Percentiles rank a stretch among this genome's conserved stretches.
Conservation (phyloP, 2,329 filamentous ascomycete genomes). For the Rutstroemia sp. region DNA sequence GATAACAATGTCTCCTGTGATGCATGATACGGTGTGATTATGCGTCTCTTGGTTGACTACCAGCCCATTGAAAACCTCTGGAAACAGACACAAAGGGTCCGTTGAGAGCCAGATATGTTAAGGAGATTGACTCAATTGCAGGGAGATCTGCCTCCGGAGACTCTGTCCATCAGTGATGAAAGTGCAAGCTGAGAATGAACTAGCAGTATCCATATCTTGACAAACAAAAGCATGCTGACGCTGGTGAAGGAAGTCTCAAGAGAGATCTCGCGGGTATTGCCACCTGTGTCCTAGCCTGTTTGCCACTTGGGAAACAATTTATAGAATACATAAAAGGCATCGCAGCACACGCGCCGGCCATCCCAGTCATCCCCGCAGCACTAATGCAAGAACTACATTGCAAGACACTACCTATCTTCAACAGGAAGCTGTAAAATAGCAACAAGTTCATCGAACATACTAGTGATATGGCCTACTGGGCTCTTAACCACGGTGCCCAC, state of each 20-base stretch:
- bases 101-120: neutral
- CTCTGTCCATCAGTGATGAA: neutral
- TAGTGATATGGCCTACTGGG: no score
- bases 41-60: neutral
- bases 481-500: no score
- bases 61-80: neutral
- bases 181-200: neutral
- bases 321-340: neutral
- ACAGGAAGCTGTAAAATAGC: no score
- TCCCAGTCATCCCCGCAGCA: neutral
- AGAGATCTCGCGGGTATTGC: neutral
- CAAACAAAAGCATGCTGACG: neutral
- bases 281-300: neutral
- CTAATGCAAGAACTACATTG: no score
- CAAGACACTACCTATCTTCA: no score
- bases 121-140: neutral
- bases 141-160: neutral
- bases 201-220: neutral
- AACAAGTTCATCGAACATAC: no score
- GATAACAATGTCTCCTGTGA: no score
- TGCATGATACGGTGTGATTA: neutral
- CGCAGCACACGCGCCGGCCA: neutral
- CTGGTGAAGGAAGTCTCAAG: neutral
- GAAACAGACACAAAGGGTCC: neutral
- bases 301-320: neutral